Evolutionary conservation across 2,329 filamentous ascomycete genomes (phyloP).

Genomic region (Mycogone perniciosa): DNA sequence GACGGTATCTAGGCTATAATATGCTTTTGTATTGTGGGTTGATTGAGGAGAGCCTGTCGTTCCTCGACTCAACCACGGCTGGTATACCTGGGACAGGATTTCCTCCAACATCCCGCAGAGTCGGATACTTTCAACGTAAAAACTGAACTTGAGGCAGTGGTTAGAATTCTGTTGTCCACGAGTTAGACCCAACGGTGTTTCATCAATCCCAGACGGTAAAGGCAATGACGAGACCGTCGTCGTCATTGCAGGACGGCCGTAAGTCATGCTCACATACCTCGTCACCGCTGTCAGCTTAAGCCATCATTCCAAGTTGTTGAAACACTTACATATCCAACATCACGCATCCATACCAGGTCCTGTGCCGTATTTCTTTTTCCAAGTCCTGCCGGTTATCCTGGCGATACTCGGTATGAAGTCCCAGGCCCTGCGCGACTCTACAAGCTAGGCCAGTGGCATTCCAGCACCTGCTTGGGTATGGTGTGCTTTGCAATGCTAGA

Average conservation of each 20-base stretch:
- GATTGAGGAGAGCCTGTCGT: neutral
- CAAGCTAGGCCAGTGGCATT: constrained; percentile 36
- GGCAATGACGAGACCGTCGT: constrained; percentile 16
- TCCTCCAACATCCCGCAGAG: constrained; percentile 18
- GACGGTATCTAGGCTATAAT: constrained; percentile 7
- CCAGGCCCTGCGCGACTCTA: constrained; percentile 35
- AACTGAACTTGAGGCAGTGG: constrained; percentile 11
- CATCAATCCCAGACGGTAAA: constrained; percentile 6
- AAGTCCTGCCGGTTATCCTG: constrained; percentile 15
- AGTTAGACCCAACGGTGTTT: neutral
- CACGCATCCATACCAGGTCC: constrained; percentile 36
- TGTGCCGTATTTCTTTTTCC: constrained; percentile 30
- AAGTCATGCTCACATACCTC: constrained; percentile 29
- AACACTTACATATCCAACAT: constrained; percentile 30
- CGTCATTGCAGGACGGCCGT: constrained; percentile 28
- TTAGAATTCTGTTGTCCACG: neutral
- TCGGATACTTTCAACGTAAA: constrained; percentile 16
- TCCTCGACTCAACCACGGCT: constrained; percentile 14
- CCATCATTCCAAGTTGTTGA: too few species aligned
- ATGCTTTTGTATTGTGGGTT: neutral
- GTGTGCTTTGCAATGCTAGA: constrained; percentile 34
- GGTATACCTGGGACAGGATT: constrained; percentile 30
- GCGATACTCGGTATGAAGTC: constrained; percentile 29
- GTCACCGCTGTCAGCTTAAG: too few species aligned
- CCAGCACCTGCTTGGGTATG: constrained; percentile 36